These are phyloP conservation scores for Dipodascopsis uninucleata DNA, from an alignment of 805 yeast species.

Conservation along the genomic window DNA sequence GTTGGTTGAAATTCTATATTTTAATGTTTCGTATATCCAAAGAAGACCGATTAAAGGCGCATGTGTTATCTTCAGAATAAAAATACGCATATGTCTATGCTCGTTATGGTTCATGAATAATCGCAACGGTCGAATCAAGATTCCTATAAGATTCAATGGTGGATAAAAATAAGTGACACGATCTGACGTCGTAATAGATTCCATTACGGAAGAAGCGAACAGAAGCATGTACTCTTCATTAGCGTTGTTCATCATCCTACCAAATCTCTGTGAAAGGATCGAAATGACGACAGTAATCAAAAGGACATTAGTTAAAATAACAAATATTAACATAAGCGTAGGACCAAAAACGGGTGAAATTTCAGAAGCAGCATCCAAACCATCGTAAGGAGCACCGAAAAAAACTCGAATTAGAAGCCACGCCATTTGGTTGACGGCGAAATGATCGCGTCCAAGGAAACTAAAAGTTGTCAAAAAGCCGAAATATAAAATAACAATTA, in stretches of 20 bases:
- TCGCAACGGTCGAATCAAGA: conserved; percentile 33
- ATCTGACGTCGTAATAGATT: conserved; percentile 35
- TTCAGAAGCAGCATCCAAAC: conserved; percentile 35
- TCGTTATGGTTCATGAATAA: conserved; percentile 28
- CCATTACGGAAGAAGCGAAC: conserved; percentile 35
- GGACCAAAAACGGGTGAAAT: conserved; percentile 36
- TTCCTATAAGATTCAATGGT: conserved; percentile 33
- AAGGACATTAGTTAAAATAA: conserved; percentile 32
- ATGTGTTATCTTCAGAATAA: conserved; percentile 33
- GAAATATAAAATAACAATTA: conserved; percentile 32
- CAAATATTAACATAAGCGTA: conserved; percentile 35
- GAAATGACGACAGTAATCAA: conserved; percentile 38
- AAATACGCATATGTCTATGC: conserved; percentile 32
- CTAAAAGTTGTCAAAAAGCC: conserved; percentile 38
- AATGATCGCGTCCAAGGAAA: conserved; percentile 34
- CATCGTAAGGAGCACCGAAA: conserved; percentile 35
- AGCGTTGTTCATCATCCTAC: conserved; percentile 36
- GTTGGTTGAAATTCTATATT: conserved; percentile 2
- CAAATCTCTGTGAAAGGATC: conserved; percentile 35
- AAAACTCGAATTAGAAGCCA: conserved; percentile 36
- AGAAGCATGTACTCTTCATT: conserved; percentile 35
- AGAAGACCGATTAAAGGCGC: conserved; percentile 32
- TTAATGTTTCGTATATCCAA: conserved; percentile 29
- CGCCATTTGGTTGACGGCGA: conserved; percentile 33
- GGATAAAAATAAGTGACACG: conserved; percentile 36